A percentile compares a stretch with the other conserved stretches of the same genome.
phyloP scores from a whole-genome alignment of 2,329 filamentous ascomycete genomes.

The Podosphaera leucotricha region DNA sequence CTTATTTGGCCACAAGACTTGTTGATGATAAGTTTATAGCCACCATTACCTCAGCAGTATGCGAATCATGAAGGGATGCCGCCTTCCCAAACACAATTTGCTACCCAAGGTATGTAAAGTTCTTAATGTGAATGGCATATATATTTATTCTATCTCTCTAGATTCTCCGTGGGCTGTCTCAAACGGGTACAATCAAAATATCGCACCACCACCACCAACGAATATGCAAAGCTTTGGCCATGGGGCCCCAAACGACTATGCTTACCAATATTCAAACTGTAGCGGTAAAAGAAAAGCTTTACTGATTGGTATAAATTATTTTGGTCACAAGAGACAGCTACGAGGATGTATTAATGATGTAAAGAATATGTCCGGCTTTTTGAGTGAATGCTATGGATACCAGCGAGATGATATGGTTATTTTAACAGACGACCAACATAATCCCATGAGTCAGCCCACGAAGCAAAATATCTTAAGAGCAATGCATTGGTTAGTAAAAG shows the following conservation, averaged over 20 bases:
- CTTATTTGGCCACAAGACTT: not conserved
- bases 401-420: conserved; percentile 93
- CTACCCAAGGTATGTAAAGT: conserved; percentile 24
- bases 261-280: conserved; percentile 79
- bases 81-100: conserved; percentile 21
- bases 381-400: conserved; percentile 77
- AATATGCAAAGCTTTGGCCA: conserved; percentile 51
- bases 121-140: too few relatives aligned
- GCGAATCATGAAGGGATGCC: conserved; percentile 18
- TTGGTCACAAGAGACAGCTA: conserved; percentile 72
- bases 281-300: conserved; percentile 74
- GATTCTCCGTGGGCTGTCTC: conserved; percentile 22
- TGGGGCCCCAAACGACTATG: conserved; percentile 59
- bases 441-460: conserved; percentile 88
- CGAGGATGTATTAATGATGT: conserved; percentile 94
- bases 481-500: conserved; percentile 96
- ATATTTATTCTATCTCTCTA: conserved; percentile 4
- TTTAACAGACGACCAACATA: conserved; percentile 88
- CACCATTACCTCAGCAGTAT: conserved; percentile 24
- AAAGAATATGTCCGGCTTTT: conserved; percentile 82
- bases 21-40: conserved; percentile 5
- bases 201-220: conserved; percentile 44
- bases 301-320: conserved; percentile 91
- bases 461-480: conserved; percentile 87
- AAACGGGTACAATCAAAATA: conserved; percentile 31